Evolutionary conservation across 2,329 filamentous ascomycete species (phyloP).

Genomic region (Paecilomyces formosus): DNA sequence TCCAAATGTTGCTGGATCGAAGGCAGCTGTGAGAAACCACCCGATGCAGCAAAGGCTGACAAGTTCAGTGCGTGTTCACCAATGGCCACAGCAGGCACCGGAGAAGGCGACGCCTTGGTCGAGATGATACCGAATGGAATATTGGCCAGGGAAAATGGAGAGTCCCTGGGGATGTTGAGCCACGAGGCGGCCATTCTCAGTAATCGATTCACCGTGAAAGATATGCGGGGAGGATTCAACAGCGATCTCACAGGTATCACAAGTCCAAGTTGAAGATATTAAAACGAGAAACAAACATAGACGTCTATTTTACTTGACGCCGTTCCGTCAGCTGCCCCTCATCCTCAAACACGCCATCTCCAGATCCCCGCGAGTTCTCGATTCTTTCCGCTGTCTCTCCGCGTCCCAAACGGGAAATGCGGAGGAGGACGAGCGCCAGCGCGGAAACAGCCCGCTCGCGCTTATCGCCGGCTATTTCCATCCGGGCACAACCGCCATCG

Average conservation of each 20-base stretch:
- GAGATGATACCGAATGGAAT: slow-evolving; percentile 79
- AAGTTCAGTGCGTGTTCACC: slow-evolving; percentile 67
- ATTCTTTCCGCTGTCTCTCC: not conserved
- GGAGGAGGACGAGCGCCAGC: not conserved
- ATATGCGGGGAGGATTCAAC: not conserved
- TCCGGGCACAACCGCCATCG: not conserved
- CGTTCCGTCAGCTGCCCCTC: not conserved
- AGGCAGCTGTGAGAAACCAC: slow-evolving; percentile 54
- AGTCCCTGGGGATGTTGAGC: slow-evolving; percentile 52
- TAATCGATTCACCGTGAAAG: not conserved
- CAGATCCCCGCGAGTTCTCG: not conserved
- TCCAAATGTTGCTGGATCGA: slow-evolving; percentile 49
- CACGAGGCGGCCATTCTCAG: slow-evolving; percentile 43
- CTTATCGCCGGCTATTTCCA: slow-evolving; percentile 11
- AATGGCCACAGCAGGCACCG: slow-evolving; percentile 63
- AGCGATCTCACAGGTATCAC: not conserved
- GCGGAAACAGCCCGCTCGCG: slow-evolving; percentile 1
- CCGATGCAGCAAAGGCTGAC: slow-evolving; percentile 49
- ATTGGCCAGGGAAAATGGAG: slow-evolving; percentile 69
- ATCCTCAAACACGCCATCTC: not conserved
- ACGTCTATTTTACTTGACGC: not conserved
- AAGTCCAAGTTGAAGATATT: not conserved
- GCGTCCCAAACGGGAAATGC: not conserved
- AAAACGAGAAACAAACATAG: not conserved
- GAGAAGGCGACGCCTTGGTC: slow-evolving; percentile 48